Evolutionary conservation across 2,329 filamentous ascomycete species (phyloP).

Genomic region (Nigrospora oryzae): DNA sequence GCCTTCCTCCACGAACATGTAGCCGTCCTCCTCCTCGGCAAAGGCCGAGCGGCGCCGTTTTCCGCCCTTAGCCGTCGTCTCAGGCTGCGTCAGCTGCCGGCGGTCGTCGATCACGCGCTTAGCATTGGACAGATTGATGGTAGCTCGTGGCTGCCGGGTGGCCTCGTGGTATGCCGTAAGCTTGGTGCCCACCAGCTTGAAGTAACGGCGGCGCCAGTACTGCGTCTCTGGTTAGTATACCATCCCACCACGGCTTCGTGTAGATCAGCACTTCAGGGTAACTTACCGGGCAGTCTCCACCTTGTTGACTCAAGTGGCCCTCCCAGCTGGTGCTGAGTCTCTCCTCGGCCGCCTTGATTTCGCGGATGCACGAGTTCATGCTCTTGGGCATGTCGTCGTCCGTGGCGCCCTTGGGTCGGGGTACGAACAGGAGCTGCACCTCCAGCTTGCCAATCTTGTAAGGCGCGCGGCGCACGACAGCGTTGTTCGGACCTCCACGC

Average conservation of each 20-base stretch:
- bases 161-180: conserved; percentile 94
- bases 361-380: conserved; percentile 92
- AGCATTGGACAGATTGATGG: conserved; percentile 92
- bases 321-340: conserved; percentile 72
- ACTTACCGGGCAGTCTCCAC: conserved; percentile 93
- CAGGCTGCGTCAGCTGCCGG: conserved; percentile 71
- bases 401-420: conserved; percentile 74
- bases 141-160: conserved; percentile 88
- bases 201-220: conserved; percentile 98
- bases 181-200: conserved; percentile 85
- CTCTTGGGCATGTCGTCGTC: conserved; percentile 99
- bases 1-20: conserved; percentile 99
- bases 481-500: conserved; percentile 51
- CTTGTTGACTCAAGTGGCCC: conserved; percentile 88
- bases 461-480: conserved; percentile 75
- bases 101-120: conserved; percentile 91
- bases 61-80: conserved; percentile 67
- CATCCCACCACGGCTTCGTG: background rate
- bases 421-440: conserved; percentile 88
- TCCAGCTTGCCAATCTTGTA: conserved; percentile 95
- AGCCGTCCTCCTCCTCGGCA: conserved; percentile 95
- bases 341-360: conserved; percentile 85
- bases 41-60: conserved; percentile 88
- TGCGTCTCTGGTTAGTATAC: conserved; percentile 36
- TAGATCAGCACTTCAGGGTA: background rate